These are phyloP conservation scores for Echeveria elegans DNA, from an alignment of 164 flowering plant species.

Conservation along the genomic window DNA sequence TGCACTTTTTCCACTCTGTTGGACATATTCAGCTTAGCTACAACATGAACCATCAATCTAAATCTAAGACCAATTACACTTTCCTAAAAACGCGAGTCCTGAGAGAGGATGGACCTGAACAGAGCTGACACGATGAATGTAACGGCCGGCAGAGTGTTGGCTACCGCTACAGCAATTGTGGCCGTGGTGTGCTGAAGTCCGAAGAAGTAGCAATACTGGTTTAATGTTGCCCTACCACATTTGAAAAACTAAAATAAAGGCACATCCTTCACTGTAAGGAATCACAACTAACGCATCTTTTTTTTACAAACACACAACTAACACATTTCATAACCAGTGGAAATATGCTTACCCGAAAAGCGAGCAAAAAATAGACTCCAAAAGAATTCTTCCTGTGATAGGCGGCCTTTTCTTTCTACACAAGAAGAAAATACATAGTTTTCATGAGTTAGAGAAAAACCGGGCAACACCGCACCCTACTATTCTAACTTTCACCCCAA, in stretches of 20 bases:
- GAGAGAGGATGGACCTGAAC: conserved; percentile 23
- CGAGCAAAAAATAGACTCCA: conserved; percentile 49
- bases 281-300: not conserved
- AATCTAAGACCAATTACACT: not conserved
- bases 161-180: conserved; percentile 39
- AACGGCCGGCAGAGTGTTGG: conserved; percentile 39
- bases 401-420: conserved; percentile 44
- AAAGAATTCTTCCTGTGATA: conserved; percentile 28
- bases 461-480: not conserved
- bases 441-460: not conserved
- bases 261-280: not conserved
- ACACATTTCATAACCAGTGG: not conserved
- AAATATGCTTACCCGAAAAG: conserved; percentile 41
- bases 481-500: no score
- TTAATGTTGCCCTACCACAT: conserved; percentile 30
- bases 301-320: no score
- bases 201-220: conserved; percentile 38
- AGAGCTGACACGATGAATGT: conserved; percentile 47
- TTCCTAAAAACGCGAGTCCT: not conserved
- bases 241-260: not conserved
- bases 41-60: not conserved
- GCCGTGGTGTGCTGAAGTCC: conserved; percentile 47
- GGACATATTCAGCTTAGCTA: not conserved
- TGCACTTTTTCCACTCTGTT: conserved; percentile 54
- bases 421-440: not conserved